These are phyloP conservation scores for Fusarium marasasianum DNA, from an alignment of 2,329 filamentous ascomycete species.

Conservation along the genomic window DNA sequence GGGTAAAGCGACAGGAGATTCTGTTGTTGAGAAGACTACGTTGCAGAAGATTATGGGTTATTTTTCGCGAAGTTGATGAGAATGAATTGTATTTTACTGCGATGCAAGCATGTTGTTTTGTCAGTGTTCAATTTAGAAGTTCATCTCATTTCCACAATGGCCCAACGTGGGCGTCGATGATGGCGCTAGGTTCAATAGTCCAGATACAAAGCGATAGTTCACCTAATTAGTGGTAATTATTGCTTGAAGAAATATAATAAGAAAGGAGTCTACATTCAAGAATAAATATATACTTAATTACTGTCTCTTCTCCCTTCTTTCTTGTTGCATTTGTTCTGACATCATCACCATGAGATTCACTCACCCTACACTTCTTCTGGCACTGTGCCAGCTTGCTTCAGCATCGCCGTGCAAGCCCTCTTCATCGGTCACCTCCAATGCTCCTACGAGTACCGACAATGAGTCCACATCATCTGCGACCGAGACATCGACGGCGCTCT, in stretches of 20 bases:
- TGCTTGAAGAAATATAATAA: background rate
- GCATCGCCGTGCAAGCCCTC: background rate
- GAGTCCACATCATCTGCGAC: background rate
- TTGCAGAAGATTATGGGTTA: constrained; percentile 21
- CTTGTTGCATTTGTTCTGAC: background rate
- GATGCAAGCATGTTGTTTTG: background rate
- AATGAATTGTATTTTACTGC: background rate
- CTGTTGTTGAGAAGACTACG: background rate
- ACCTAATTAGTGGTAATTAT: background rate
- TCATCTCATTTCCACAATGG: background rate
- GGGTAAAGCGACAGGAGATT: background rate
- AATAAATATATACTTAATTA: background rate
- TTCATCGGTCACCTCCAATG: background rate
- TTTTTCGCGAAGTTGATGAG: constrained; percentile 46
- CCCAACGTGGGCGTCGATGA: rapidly evolving
- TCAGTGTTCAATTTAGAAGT: background rate
- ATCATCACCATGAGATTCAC: background rate
- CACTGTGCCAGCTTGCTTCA: background rate
- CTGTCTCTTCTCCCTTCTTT: too few species aligned
- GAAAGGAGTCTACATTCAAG: background rate
- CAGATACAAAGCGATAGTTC: background rate
- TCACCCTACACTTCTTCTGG: background rate
- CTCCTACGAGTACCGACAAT: background rate
- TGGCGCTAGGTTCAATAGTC: background rate
- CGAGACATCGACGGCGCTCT: too few species aligned